These are phyloP conservation scores for Phytophthora fragariae DNA, from an alignment of 352 stramenopile genomes.

Conservation along the genomic window DNA sequence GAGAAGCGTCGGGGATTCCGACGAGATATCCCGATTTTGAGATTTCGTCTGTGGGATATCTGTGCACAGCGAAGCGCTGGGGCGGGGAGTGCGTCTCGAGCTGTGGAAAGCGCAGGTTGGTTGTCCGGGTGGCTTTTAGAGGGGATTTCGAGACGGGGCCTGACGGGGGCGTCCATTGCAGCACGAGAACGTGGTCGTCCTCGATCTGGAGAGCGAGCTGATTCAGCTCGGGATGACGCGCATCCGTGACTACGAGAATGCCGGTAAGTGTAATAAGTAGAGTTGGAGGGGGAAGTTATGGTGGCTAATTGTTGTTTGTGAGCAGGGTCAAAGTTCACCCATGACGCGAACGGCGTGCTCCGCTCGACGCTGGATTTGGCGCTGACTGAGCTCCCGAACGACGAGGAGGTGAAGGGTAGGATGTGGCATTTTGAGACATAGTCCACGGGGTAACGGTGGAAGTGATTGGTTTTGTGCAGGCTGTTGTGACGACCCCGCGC, in stretches of 20 bases:
- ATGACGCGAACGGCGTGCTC: constrained; percentile 78
- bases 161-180: constrained; percentile 28
- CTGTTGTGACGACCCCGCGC: constrained; percentile 76
- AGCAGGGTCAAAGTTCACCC: constrained; percentile 67
- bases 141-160: not conserved
- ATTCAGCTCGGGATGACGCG: constrained; percentile 84
- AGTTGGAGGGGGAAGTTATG: not conserved
- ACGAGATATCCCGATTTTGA: constrained; percentile 8
- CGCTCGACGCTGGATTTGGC: constrained; percentile 74
- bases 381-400: constrained; percentile 81
- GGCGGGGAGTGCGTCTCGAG: constrained; percentile 81
- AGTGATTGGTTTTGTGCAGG: constrained; percentile 31
- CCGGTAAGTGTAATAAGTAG: constrained; percentile 37
- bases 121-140: not conserved
- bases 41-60: constrained; percentile 15
- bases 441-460: not conserved
- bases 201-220: constrained; percentile 87
- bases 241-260: constrained; percentile 80
- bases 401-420: constrained; percentile 64
- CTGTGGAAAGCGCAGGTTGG: constrained; percentile 87
- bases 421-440: not conserved
- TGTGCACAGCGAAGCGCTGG: constrained; percentile 68
- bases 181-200: constrained; percentile 88
- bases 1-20: not conserved
- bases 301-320: not conserved